phyloP scores from a whole-genome alignment of 257 asterid species.

The Solanum chilense region DNA sequence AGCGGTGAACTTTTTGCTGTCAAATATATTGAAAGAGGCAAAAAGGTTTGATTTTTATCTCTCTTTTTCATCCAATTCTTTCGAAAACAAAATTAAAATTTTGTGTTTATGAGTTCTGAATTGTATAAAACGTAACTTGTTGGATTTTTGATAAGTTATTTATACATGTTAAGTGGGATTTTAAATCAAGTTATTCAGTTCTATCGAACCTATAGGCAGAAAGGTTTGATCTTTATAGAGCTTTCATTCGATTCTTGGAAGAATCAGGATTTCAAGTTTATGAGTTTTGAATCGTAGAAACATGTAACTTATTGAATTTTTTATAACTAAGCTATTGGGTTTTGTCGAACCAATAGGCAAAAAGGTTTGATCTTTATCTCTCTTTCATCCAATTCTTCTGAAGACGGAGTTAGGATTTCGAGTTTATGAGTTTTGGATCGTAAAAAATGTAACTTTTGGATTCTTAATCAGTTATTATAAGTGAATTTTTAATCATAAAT shows the following conservation, averaged over 20 bases:
- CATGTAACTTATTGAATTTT: neutral
- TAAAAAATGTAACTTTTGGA: neutral
- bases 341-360: neutral
- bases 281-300: neutral
- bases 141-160: neutral
- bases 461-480: neutral
- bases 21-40: slow-evolving; percentile 39
- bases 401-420: neutral
- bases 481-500: neutral
- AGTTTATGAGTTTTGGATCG: neutral
- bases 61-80: neutral
- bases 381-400: neutral
- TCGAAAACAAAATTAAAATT: neutral
- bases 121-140: no score
- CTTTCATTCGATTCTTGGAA: neutral
- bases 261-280: neutral
- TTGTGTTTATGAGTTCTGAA: neutral
- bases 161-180: neutral
- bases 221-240: neutral
- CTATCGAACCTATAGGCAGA: neutral
- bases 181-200: neutral
- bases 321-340: neutral
- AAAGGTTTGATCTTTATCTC: neutral
- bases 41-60: slow-evolving; percentile 18
- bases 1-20: slow-evolving; percentile 26